These are phyloP conservation scores for Ceratocystiopsis sp. DNA, from an alignment of 2,329 filamentous ascomycete genomes.

Conservation along the genomic window DNA sequence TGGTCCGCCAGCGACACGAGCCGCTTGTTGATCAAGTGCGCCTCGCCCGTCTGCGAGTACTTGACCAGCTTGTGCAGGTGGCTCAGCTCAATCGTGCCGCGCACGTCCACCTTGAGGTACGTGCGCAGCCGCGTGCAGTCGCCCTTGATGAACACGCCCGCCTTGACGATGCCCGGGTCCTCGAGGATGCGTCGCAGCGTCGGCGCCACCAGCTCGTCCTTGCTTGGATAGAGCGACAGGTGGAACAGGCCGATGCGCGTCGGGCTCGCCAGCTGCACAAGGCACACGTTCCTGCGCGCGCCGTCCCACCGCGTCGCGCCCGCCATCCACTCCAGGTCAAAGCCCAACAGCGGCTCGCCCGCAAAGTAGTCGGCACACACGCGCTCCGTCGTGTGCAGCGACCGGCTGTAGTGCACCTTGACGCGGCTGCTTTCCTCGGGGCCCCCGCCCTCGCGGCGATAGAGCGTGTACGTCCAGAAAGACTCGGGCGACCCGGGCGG, in stretches of 20 bases:
- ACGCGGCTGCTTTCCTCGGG: constrained; percentile 28
- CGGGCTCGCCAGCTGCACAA: constrained; percentile 69
- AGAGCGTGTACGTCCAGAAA: constrained; percentile 54
- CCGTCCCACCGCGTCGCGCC: constrained; percentile 28
- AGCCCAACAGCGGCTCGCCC: constrained; percentile 56
- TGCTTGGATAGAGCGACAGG: constrained; percentile 43
- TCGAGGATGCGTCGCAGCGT: constrained; percentile 57
- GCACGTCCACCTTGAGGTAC: constrained; percentile 45
- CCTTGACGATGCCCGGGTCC: constrained; percentile 50
- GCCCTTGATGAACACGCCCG: constrained; percentile 58
- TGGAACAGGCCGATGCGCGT: constrained; percentile 70
- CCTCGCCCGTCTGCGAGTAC: constrained; percentile 34
- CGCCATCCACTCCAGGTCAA: constrained; percentile 74
- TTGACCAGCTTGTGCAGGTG: constrained; percentile 67
- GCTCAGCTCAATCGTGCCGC: constrained; percentile 63
- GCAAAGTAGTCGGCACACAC: constrained; percentile 49
- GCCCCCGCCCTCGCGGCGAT: constrained; percentile 31
- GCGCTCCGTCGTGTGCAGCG: constrained; percentile 46
- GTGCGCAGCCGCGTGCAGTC: constrained; percentile 53
- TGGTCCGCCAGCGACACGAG: constrained; percentile 51
- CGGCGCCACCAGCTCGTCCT: constrained; percentile 47
- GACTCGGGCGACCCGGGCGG: constrained; percentile 27
- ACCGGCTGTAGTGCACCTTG: constrained; percentile 63
- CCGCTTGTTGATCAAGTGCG: constrained; percentile 44
- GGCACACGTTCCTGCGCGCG: constrained; percentile 52